phyloP scores from a whole-genome alignment of 305 asterid species.

The Fraxinus greggii region DNA sequence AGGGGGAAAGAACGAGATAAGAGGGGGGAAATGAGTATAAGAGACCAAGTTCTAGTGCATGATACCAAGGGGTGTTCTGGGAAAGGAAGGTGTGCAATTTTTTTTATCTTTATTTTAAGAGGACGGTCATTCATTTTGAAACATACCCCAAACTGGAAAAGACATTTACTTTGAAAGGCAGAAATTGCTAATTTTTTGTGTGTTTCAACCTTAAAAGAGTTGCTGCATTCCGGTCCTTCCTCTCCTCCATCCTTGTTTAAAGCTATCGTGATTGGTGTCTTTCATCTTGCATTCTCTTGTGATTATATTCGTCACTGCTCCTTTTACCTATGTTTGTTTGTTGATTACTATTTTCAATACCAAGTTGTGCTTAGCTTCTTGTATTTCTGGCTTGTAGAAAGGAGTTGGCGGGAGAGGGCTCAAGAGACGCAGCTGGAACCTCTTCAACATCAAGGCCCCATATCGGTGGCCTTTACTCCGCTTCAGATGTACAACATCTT shows the following conservation, averaged over 20 bases:
- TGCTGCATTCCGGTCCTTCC: not conserved
- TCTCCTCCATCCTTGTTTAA: not conserved
- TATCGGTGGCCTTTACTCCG: conserved; percentile 77
- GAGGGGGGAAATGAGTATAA: not conserved
- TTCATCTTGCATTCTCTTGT: not conserved
- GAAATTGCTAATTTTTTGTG: not conserved
- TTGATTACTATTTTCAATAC: not conserved
- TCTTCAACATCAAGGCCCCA: conserved; percentile 60
- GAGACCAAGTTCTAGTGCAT: not conserved
- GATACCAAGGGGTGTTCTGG: not conserved
- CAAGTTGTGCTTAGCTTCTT: conserved; percentile 7
- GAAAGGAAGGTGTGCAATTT: not conserved
- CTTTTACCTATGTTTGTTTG: not conserved
- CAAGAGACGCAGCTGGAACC: conserved; percentile 56
- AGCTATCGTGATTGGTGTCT: not conserved
- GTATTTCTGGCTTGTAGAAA: conserved; percentile 49
- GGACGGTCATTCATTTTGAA: not conserved
- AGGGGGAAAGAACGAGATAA: not conserved
- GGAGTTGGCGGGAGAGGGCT: conserved; percentile 53
- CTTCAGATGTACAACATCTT: conserved; percentile 79
- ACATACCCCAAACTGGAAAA: not conserved
- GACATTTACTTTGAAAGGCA: not conserved
- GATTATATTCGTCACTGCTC: not conserved
- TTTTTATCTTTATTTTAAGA: not conserved
- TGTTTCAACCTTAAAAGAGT: not conserved